Evolutionary conservation across 1,284 basidiomycete genomes (phyloP).

Genomic region (Pisolithus thermaeus): DNA sequence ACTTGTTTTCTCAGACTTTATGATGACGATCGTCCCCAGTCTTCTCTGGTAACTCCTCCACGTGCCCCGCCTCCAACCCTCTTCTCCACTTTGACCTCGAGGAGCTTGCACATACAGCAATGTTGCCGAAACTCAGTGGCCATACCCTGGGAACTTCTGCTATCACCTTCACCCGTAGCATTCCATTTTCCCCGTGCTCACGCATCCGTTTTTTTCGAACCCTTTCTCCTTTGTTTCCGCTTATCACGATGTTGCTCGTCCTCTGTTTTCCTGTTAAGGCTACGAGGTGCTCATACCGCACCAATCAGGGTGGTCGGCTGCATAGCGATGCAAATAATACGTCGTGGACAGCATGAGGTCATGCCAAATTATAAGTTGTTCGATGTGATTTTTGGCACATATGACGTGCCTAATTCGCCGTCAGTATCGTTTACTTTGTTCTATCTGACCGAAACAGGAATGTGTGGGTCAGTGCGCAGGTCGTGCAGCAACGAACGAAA

Average conservation of each 20-base stretch:
- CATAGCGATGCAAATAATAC: slow-evolving; percentile 75
- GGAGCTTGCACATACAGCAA: too few species aligned
- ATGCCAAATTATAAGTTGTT: slow-evolving; percentile 84
- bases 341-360: slow-evolving; percentile 68
- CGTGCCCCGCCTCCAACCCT: too few species aligned
- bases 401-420: slow-evolving; percentile 28
- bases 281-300: slow-evolving; percentile 29
- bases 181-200: slow-evolving; percentile 57
- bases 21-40: too few species aligned
- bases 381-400: slow-evolving; percentile 35
- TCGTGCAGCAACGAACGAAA: too few species aligned
- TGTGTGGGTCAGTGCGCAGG: too few species aligned
- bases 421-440: slow-evolving; percentile 27
- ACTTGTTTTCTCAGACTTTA: too few species aligned
- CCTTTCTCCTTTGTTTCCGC: slow-evolving; percentile 78
- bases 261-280: slow-evolving; percentile 74
- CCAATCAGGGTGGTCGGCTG: slow-evolving; percentile 49
- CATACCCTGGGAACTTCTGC: too few species aligned
- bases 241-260: slow-evolving; percentile 72
- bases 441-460: slow-evolving; percentile 33
- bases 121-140: too few species aligned
- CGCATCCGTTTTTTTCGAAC: slow-evolving; percentile 83
- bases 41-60: too few species aligned
- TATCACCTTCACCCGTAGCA: slow-evolving; percentile 27
- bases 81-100: too few species aligned